Percentiles rank a stretch among this genome's conserved stretches.
Conservation (phyloP, 129 eudicot genomes). For the Artemisia tridentata region DNA sequence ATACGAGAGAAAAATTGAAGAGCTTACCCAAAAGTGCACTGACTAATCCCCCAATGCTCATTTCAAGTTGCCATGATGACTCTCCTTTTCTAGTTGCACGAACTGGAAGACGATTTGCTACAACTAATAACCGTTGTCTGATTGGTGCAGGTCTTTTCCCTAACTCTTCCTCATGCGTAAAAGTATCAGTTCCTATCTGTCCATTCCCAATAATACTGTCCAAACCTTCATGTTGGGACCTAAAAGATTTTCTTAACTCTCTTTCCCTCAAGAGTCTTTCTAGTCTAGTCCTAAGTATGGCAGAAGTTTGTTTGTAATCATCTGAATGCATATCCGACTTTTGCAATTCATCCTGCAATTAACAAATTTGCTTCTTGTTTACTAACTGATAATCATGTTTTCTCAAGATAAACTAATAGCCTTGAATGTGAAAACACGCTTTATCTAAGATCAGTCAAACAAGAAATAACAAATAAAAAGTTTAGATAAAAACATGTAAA, state of each 20-base stretch:
- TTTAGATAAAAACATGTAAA: no score
- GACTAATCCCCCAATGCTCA: conserved; percentile 86
- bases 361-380: background rate
- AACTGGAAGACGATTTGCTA: conserved; percentile 79
- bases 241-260: conserved; percentile 52
- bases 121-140: conserved; percentile 66
- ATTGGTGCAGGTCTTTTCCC: conserved; percentile 30
- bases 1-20: background rate
- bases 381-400: background rate
- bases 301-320: conserved; percentile 32
- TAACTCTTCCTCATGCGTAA: conserved; percentile 36
- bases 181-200: conserved; percentile 23
- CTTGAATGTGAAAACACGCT: no score
- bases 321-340: conserved; percentile 35
- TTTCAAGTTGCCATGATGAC: conserved; percentile 70
- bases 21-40: conserved; percentile 78
- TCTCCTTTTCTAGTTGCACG: conserved; percentile 64
- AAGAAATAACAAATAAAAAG: no score
- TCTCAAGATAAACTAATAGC: no score
- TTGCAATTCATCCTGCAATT: conserved; percentile 52
- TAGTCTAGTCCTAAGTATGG: conserved; percentile 54
- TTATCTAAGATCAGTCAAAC: no score
- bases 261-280: conserved; percentile 71
- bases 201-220: conserved; percentile 34
- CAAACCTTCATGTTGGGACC: conserved; percentile 37